Percentiles rank a stretch among this genome's conserved stretches.
Evolutionary conservation across 2,329 filamentous ascomycete species (phyloP).

Genomic region (Aspergillus sp.): DNA sequence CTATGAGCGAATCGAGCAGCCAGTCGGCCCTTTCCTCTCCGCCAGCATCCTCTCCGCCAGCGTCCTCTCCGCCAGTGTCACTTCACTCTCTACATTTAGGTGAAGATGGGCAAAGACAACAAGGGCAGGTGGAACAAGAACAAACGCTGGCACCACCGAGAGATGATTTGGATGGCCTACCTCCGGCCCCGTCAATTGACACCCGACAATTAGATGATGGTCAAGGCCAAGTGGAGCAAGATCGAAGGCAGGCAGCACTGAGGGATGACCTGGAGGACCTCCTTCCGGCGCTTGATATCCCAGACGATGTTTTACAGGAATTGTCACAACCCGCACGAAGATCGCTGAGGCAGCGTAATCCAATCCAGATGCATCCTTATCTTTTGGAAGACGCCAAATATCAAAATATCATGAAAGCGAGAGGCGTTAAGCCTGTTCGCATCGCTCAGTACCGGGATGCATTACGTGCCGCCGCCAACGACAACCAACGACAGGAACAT

Average conservation of each 20-base stretch:
- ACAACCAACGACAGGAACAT: conserved; percentile 24
- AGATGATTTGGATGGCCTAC: conserved; percentile 8
- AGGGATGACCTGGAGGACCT: conserved; percentile 8
- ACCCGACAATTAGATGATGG: conserved; percentile 9
- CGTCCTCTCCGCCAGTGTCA: conserved; percentile 25
- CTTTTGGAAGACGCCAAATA: conserved; percentile 38
- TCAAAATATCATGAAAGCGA: conserved; percentile 28
- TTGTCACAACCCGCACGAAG: conserved; percentile 20
- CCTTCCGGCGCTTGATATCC: conserved; percentile 16
- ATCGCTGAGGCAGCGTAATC: conserved; percentile 35
- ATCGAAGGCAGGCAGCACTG: not conserved
- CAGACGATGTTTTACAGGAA: conserved; percentile 19
- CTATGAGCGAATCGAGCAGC: conserved; percentile 10
- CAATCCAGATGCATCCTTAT: conserved; percentile 42
- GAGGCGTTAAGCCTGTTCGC: conserved; percentile 36
- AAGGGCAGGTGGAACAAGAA: not conserved
- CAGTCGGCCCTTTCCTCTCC: conserved; percentile 30
- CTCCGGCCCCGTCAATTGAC: conserved; percentile 15
- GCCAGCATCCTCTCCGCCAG: conserved; percentile 25
- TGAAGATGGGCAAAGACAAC: conserved; percentile 1
- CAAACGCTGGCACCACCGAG: conserved; percentile 1
- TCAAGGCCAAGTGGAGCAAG: not conserved
- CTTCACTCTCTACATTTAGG: conserved; percentile 12
- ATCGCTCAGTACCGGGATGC: conserved; percentile 14
- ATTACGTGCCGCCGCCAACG: conserved; percentile 11